Evolutionary conservation across 805 yeast genomes (phyloP).

Genomic region (Candida montana): DNA sequence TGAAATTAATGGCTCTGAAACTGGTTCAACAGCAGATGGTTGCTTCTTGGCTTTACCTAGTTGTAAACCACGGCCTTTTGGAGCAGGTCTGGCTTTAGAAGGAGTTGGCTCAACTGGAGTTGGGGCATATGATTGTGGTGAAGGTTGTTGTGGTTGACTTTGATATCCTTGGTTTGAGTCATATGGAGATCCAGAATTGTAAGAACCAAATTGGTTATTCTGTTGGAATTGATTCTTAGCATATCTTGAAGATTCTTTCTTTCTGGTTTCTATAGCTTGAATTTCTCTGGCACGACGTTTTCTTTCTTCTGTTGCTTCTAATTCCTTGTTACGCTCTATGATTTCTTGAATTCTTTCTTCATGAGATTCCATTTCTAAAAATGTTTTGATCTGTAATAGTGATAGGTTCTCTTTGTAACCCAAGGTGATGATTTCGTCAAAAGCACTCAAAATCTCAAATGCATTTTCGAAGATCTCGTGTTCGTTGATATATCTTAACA

Average conservation of each 20-base stretch:
- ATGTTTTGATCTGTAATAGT: conserved; percentile 75
- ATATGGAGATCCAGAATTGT: background rate
- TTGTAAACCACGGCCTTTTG: conserved; percentile 70
- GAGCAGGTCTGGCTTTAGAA: conserved; percentile 28
- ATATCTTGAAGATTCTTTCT: conserved; percentile 60
- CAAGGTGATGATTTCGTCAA: conserved; percentile 86
- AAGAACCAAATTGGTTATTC: conserved; percentile 2
- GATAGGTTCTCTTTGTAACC: conserved; percentile 90
- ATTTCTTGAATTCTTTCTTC: conserved; percentile 98
- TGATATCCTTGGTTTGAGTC: conserved; percentile 12
- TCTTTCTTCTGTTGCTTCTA: conserved; percentile 95
- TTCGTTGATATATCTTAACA: conserved; percentile 71
- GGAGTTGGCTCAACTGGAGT: conserved; percentile 21
- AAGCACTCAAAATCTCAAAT: conserved; percentile 84
- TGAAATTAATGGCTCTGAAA: conserved; percentile 27
- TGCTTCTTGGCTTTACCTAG: conserved; percentile 48
- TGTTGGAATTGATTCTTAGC: conserved; percentile 3
- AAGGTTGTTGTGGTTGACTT: conserved; percentile 7
- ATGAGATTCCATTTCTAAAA: conserved; percentile 95
- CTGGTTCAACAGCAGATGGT: conserved; percentile 16
- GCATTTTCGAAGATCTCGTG: conserved; percentile 78
- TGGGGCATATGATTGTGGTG: conserved; percentile 17
- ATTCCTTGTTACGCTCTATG: conserved; percentile 92
- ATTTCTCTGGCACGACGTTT: conserved; percentile 91
- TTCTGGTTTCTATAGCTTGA: conserved; percentile 85